These are phyloP conservation scores for Aspergillus sp. DNA, from an alignment of 2,329 filamentous ascomycete species.

Conservation along the genomic window DNA sequence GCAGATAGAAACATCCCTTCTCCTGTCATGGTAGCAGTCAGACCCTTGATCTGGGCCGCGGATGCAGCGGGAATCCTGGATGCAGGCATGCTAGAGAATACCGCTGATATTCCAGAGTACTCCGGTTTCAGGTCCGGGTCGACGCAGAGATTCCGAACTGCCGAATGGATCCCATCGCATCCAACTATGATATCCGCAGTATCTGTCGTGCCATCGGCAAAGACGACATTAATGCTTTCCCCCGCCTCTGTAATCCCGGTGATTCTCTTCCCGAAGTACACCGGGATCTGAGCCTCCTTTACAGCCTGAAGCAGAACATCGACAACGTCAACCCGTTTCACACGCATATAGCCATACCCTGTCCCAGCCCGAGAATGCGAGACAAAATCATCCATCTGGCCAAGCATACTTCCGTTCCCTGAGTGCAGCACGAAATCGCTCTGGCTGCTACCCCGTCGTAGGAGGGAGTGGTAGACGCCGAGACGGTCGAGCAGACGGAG, in stretches of 20 bases:
- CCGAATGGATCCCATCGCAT: constrained; percentile 42
- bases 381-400: not conserved
- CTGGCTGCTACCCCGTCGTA: not conserved
- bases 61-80: not conserved
- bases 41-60: not conserved
- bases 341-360: constrained; percentile 27
- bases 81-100: constrained; percentile 16
- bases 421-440: not conserved
- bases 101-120: constrained; percentile 33
- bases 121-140: constrained; percentile 26
- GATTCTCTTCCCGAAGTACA: constrained; percentile 2
- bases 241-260: not conserved
- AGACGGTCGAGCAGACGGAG: constrained; percentile 27
- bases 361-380: not conserved
- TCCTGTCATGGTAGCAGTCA: constrained; percentile 19
- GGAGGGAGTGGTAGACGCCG: constrained; percentile 20
- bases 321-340: constrained; percentile 28
- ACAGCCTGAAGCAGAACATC: constrained; percentile 22
- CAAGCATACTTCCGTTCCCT: not conserved
- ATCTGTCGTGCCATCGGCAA: constrained; percentile 18
- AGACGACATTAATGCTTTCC: constrained; percentile 6
- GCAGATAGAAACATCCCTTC: constrained; percentile 26
- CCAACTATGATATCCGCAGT: constrained; percentile 28
- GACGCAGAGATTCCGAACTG: constrained; percentile 33
- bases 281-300: constrained; percentile 9